Conservation (phyloP, 768 basidiomycete genomes). For the Rossbeevera mucosa region DNA sequence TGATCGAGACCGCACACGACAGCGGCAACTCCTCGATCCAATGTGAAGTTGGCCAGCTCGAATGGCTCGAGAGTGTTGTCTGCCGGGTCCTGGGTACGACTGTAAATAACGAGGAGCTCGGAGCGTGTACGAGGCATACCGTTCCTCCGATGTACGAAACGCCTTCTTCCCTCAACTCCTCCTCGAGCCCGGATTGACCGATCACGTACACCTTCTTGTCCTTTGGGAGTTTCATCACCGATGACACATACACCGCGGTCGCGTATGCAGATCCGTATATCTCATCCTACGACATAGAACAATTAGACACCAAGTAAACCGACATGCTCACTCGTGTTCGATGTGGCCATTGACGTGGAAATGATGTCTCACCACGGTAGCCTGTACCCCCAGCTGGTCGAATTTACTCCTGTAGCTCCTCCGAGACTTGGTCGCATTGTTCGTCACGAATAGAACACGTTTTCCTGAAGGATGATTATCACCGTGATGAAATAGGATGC, state of each 20-base stretch:
- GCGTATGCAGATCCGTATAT: slow-evolving; percentile 95
- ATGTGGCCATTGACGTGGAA: background rate
- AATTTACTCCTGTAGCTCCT: slow-evolving; percentile 86
- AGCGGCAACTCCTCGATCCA: slow-evolving; percentile 79
- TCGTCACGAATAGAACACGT: slow-evolving; percentile 90
- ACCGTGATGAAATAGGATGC: background rate
- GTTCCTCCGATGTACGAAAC: slow-evolving; percentile 79
- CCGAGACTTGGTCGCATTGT: slow-evolving; percentile 94
- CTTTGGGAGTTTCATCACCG: slow-evolving; percentile 83
- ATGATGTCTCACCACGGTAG: slow-evolving; percentile 62
- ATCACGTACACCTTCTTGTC: slow-evolving; percentile 95
- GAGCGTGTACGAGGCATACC: slow-evolving; percentile 40
- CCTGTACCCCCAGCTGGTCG: slow-evolving; percentile 82
- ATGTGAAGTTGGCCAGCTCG: slow-evolving; percentile 59
- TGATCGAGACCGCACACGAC: slow-evolving; percentile 93
- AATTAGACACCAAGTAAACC: background rate
- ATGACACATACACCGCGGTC: slow-evolving; percentile 78
- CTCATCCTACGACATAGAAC: slow-evolving; percentile 64
- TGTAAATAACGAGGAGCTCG: background rate
- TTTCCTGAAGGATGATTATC: slow-evolving; percentile 44
- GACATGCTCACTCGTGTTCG: background rate
- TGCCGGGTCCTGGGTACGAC: slow-evolving; percentile 63
- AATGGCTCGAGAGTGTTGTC: slow-evolving; percentile 75
- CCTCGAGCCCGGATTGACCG: slow-evolving; percentile 86
- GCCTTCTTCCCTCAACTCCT: slow-evolving; percentile 88